Base-by-base conservation (phyloP, 768 basidiomycete species). In the Termitomyces bulborhizus region DNA sequence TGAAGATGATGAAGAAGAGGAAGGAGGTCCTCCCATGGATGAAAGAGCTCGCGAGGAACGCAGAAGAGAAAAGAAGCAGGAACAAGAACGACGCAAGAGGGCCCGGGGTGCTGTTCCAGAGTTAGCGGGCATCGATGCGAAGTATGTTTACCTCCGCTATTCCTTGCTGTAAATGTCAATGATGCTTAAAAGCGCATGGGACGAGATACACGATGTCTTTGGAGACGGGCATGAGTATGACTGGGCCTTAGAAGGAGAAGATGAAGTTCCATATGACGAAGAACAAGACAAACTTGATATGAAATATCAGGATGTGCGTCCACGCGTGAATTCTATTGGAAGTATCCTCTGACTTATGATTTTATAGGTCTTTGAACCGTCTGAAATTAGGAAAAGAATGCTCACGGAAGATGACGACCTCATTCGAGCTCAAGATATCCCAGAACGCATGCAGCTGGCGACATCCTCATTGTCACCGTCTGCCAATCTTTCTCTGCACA, bases 191-290 rank as follows among this genome's bases (percentile, higher is more conserved):
- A 96, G 93, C 64, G 88, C 93, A 27, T 97, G 93, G 93, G 88
- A 90, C 46, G 97, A 98, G 71, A 89, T 98, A 27, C 87, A 90
- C 58, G 95, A 93, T 56, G 92, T 98, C 1, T 99, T 99, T 60
- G 97, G 97, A 34, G 90, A 95, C 60, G 97, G 97, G 6, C 86
- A 88, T 63, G 95, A 98, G 60, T 99, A 96, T 67, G 93, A 93
- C 62, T 95, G 92, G 88, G 95, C 95, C 12, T 69, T 99, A 44
- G 86, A 76, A 45, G 92, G 86, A 5, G 95, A 95, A 31, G 90
- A 92, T 2, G 83, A 88, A 31, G 61, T 66, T 15, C 74, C 75
- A 45, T 67, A 68, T 13, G 74, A 78, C 31, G 76, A 78, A 48
- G 78, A 78, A 26, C 63, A 68, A 16, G 59, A 63, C n/a, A 91